These are phyloP conservation scores for Lepiota subincarnata DNA, from an alignment of 768 basidiomycete genomes.

Conservation along the genomic window DNA sequence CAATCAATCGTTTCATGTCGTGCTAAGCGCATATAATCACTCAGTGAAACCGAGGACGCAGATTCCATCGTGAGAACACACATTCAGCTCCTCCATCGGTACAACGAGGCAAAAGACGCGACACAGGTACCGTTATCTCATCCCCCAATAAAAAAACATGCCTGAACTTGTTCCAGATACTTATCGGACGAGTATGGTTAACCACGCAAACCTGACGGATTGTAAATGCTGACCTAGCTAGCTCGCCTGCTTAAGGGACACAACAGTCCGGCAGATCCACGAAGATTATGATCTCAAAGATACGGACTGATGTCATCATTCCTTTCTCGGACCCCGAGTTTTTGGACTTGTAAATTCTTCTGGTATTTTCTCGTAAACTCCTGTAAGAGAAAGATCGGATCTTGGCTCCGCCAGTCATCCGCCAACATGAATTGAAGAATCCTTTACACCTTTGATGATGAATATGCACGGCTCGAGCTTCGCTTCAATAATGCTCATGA, in stretches of 20 bases:
- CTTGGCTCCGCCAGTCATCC: no score
- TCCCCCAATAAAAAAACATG: neutral
- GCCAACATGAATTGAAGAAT: no score
- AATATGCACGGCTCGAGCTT: no score
- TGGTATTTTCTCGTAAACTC: neutral
- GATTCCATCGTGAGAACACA: constrained; percentile 53
- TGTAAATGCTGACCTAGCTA: constrained; percentile 23
- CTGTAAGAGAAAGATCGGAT: neutral
- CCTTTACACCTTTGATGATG: no score
- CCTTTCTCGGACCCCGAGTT: neutral
- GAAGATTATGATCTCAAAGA: constrained; percentile 61
- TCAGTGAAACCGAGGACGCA: constrained; percentile 22
- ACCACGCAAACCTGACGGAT: neutral
- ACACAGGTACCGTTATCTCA: constrained; percentile 49
- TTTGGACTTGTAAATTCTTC: neutral
- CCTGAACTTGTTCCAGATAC: constrained; percentile 41
- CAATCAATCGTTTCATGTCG: neutral
- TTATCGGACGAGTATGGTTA: constrained; percentile 66
- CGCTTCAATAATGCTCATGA: no score
- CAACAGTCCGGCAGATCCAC: constrained; percentile 72
- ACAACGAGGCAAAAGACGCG: constrained; percentile 83
- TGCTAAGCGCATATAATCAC: constrained; percentile 1
- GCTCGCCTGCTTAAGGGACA: constrained; percentile 70
- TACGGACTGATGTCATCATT: constrained; percentile 40
- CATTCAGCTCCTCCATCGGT: constrained; percentile 68